Conservation (phyloP, 495 filamentous ascomycete species). For the Daldinia caldariorum region DNA sequence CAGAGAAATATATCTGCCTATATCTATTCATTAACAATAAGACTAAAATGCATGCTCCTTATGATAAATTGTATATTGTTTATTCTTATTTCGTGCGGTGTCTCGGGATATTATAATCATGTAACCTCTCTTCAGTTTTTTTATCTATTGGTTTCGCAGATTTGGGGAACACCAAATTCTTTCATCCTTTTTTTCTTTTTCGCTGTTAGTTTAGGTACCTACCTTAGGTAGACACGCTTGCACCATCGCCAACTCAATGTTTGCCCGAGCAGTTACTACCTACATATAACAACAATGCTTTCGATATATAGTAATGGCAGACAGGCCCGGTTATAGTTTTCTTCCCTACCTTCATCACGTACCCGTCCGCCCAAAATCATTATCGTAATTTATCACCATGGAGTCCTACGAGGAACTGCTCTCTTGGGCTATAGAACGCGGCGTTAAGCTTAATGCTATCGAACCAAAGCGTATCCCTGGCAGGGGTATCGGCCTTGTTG, state of each 20-base stretch:
- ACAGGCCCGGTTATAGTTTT: slow-evolving; percentile 13
- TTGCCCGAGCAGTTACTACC: not conserved
- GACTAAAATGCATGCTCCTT: not conserved
- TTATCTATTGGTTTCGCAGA: not conserved
- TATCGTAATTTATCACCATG: slow-evolving; percentile 33
- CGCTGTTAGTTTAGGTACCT: not conserved
- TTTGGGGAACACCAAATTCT: slow-evolving; percentile 31
- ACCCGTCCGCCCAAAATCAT: not conserved
- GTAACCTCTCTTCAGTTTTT: not conserved
- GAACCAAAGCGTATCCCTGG: slow-evolving; percentile 66
- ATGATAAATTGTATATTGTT: not conserved
- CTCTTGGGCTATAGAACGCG: slow-evolving; percentile 68
- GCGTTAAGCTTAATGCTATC: slow-evolving; percentile 69
- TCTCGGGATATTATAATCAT: not conserved
- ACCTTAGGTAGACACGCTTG: too few species aligned
- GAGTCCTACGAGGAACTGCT: slow-evolving; percentile 62
- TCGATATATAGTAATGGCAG: slow-evolving; percentile 15
- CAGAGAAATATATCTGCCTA: too few species aligned
- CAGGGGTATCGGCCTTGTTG: slow-evolving; percentile 78
- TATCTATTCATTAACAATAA: not conserved
- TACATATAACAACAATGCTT: slow-evolving; percentile 4
- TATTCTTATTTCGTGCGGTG: not conserved
- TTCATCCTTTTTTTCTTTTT: slow-evolving; percentile 4
- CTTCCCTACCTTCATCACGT: not conserved
- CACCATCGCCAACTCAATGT: slow-evolving; percentile 13